These are phyloP conservation scores for Fraxinus greggii DNA, from an alignment of 305 asterid species.

Conservation along the genomic window DNA sequence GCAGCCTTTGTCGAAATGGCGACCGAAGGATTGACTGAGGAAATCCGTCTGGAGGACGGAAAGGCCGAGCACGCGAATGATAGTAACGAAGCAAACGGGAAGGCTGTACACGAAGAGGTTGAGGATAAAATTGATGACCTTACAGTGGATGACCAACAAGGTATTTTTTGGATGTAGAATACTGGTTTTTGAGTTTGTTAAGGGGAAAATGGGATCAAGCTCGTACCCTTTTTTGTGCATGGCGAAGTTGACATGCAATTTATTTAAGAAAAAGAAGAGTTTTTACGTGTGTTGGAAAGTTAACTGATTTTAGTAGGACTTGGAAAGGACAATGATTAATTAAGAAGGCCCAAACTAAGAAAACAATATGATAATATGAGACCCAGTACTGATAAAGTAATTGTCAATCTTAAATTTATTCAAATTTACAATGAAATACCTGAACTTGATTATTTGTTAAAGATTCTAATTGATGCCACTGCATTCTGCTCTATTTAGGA, in stretches of 20 bases:
- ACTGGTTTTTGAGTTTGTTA: neutral
- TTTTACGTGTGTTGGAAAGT: neutral
- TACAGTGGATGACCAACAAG: constrained; percentile 57
- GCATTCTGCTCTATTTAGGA: neutral
- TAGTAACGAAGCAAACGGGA: constrained; percentile 28
- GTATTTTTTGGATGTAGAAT: constrained; percentile 26
- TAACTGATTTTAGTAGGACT: neutral
- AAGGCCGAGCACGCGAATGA: constrained; percentile 33
- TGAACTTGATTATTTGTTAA: neutral
- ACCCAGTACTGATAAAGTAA: neutral
- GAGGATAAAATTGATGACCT: constrained; percentile 57
- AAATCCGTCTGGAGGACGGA: constrained; percentile 36
- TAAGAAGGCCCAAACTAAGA: neutral
- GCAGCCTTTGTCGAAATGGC: constrained; percentile 3
- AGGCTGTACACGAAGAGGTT: constrained; percentile 34
- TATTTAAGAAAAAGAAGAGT: neutral
- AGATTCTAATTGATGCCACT: neutral
- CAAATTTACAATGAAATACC: neutral
- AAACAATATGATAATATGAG: neutral
- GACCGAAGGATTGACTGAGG: constrained; percentile 8
- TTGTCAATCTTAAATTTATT: neutral
- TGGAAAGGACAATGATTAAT: neutral
- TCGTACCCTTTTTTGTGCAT: neutral
- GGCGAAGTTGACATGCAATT: neutral
- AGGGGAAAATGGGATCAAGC: neutral